Percentiles rank a stretch among this genome's conserved stretches.
Conservation (phyloP, 495 filamentous ascomycete species). For the Penicillium subrubescens region DNA sequence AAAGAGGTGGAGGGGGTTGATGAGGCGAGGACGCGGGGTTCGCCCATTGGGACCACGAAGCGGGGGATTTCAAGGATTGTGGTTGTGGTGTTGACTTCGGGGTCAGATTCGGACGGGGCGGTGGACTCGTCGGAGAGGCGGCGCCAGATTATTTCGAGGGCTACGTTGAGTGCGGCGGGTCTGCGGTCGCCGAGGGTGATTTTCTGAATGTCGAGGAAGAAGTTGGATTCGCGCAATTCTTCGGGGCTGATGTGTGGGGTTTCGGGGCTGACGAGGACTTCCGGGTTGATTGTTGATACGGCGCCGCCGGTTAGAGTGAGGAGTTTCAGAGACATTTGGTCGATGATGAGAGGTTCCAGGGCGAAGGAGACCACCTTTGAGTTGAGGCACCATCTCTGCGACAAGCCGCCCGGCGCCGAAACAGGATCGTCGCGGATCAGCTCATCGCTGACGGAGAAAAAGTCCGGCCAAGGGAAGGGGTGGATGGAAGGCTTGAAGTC, state of each 20-base stretch:
- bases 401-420: conserved; percentile 60
- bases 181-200: conserved; percentile 76
- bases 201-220: conserved; percentile 72
- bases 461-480: conserved; percentile 78
- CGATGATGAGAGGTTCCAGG: conserved; percentile 66
- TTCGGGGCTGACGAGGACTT: conserved; percentile 37
- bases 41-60: conserved; percentile 74
- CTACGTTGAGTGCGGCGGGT: conserved; percentile 69
- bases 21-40: conserved; percentile 83
- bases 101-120: neutral
- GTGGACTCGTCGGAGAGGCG: conserved; percentile 39
- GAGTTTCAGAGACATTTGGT: conserved; percentile 60
- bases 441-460: conserved; percentile 63
- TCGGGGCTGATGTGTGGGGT: conserved; percentile 55
- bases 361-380: conserved; percentile 76
- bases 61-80: conserved; percentile 74
- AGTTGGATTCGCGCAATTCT: conserved; percentile 68
- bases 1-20: conserved; percentile 49
- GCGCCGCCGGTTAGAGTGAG: conserved; percentile 57
- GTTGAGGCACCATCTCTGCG: conserved; percentile 77
- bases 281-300: conserved; percentile 45
- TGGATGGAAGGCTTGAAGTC: conserved; percentile 79
- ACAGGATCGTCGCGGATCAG: conserved; percentile 30
- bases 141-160: conserved; percentile 76
- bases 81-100: conserved; percentile 29